phyloP scores from a whole-genome alignment of 257 asterid genomes.

The Echites panduratus region DNA sequence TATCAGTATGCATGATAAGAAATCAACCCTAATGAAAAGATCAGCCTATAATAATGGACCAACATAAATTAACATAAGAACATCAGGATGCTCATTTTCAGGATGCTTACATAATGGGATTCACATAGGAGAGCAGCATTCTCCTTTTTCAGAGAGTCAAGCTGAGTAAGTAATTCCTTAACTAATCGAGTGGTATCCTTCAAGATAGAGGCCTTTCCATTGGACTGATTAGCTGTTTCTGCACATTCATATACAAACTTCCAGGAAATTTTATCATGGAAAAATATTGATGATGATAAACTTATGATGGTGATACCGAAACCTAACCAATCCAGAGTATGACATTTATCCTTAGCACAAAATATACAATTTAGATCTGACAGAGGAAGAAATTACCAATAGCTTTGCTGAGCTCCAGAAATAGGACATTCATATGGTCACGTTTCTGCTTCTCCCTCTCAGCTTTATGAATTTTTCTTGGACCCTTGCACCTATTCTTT shows the following conservation, averaged over 20 bases:
- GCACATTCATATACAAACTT: constrained; percentile 5
- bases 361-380: neutral
- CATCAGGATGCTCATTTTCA: constrained; percentile 2
- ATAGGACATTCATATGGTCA: constrained; percentile 50
- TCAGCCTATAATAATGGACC: neutral
- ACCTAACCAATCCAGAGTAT: neutral
- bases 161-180: constrained; percentile 39
- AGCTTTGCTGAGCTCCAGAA: constrained; percentile 41
- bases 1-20: neutral
- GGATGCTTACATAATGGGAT: constrained; percentile 49
- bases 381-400: constrained; percentile 33
- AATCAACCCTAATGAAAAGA: neutral
- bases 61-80: neutral
- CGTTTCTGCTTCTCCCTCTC: constrained; percentile 71
- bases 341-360: neutral
- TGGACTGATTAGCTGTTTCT: constrained; percentile 41
- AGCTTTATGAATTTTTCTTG: constrained; percentile 52
- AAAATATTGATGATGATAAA: neutral
- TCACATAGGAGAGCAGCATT: constrained; percentile 48
- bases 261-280: neutral
- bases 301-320: neutral
- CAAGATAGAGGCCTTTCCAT: constrained; percentile 56
- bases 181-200: constrained; percentile 47
- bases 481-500: constrained; percentile 33
- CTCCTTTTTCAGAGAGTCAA: constrained; percentile 50